phyloP scores from a whole-genome alignment of 345 rosid genomes.

The Syzygium oleosum region DNA sequence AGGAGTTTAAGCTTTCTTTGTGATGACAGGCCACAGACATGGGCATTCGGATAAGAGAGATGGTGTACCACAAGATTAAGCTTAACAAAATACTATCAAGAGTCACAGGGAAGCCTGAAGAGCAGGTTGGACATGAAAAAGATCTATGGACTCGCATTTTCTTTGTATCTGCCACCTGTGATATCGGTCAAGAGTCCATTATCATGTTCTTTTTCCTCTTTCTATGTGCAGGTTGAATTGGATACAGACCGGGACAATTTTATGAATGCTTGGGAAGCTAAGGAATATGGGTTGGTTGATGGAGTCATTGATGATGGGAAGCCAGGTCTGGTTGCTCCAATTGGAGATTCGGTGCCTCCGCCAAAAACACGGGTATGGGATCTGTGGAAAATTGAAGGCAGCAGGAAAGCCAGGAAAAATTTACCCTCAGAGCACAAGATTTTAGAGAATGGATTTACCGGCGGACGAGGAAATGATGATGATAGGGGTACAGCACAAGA shows the following conservation, averaged over 20 bases:
- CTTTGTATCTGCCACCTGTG: not conserved
- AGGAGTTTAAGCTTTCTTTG: not conserved
- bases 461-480: conserved; percentile 19
- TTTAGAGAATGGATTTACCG: conserved; percentile 15
- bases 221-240: conserved; percentile 44
- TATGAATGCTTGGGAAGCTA: conserved; percentile 95
- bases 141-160: not conserved
- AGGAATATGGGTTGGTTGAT: conserved; percentile 83
- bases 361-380: conserved; percentile 66
- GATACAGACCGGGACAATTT: conserved; percentile 81
- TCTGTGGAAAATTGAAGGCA: conserved; percentile 66
- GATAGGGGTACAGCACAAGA: conserved; percentile 9
- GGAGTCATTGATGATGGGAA: conserved; percentile 85
- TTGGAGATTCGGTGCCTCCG: conserved; percentile 54
- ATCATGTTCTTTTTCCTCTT: not conserved
- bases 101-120: conserved; percentile 61
- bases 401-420: conserved; percentile 46
- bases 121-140: conserved; percentile 36
- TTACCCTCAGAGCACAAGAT: conserved; percentile 49
- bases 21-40: conserved; percentile 54
- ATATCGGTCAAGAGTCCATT: not conserved
- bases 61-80: conserved; percentile 69
- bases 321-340: conserved; percentile 87
- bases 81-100: conserved; percentile 76
- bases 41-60: conserved; percentile 67